Percentiles rank a stretch among this genome's conserved stretches.
Evolutionary conservation across 495 filamentous ascomycete species (phyloP).

Genomic region (Penicillium daleae): DNA sequence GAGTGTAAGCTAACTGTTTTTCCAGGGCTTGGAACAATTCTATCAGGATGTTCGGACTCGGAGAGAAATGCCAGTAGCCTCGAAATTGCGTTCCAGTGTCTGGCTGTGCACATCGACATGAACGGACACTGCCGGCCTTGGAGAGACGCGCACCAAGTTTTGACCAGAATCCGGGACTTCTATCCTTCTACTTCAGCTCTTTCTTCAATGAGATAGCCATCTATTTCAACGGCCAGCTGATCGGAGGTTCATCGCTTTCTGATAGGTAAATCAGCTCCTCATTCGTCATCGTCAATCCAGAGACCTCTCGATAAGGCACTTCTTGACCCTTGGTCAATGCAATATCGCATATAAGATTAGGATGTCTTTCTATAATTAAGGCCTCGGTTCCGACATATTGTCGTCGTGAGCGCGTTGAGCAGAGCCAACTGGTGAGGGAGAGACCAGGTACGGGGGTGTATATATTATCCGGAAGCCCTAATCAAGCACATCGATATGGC

Average conservation of each 20-base stretch:
- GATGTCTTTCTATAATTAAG: background rate
- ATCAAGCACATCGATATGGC: background rate
- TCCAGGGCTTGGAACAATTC: slow-evolving; percentile 79
- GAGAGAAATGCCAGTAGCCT: slow-evolving; percentile 36
- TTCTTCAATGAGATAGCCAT: background rate
- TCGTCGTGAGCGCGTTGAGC: background rate
- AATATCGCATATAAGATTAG: background rate
- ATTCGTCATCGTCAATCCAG: background rate
- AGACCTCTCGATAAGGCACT: background rate
- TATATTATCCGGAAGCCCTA: background rate
- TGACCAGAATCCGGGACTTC: background rate
- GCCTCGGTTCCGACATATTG: background rate
- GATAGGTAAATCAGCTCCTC: background rate
- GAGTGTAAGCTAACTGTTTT: slow-evolving; percentile 22
- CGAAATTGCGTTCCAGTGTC: background rate
- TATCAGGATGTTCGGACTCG: slow-evolving; percentile 76
- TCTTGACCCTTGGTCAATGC: background rate
- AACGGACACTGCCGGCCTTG: background rate
- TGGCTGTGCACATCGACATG: background rate
- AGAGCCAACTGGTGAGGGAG: background rate
- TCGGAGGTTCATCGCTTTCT: background rate
- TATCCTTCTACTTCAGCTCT: background rate
- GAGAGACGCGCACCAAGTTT: background rate
- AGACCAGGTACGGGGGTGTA: background rate
- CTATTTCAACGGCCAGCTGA: background rate